Evolutionary conservation across 768 basidiomycete species (phyloP).

Genomic region (Russula dissimulans): DNA sequence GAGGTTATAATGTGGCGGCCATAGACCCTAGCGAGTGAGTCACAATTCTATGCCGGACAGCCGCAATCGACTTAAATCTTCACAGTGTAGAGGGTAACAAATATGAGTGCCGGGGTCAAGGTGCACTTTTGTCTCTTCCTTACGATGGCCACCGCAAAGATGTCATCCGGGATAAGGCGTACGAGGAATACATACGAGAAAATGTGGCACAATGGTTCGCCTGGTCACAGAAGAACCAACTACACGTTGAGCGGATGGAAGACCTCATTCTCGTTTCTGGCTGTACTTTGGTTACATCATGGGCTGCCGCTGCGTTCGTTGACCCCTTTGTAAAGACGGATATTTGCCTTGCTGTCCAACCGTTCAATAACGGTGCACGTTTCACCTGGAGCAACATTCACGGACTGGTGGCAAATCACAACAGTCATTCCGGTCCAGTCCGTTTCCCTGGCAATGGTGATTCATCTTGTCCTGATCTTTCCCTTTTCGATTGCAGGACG

Average conservation of each 20-base stretch:
- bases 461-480: background rate
- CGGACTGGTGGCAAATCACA: background rate
- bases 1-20: too few relatives aligned
- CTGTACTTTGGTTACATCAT: background rate
- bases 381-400: background rate
- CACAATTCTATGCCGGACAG: too few relatives aligned
- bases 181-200: too few relatives aligned
- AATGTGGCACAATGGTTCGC: too few relatives aligned
- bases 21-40: too few relatives aligned
- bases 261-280: conserved; percentile 10
- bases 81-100: too few relatives aligned
- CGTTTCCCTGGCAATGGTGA: background rate
- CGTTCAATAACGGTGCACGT: too few relatives aligned
- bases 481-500: background rate
- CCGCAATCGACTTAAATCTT: too few relatives aligned
- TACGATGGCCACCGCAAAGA: too few relatives aligned
- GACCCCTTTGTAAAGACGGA: background rate
- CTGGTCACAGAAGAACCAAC: background rate
- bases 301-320: background rate
- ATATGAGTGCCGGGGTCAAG: too few relatives aligned
- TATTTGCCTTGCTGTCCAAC: background rate
- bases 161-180: too few relatives aligned
- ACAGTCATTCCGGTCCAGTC: background rate
- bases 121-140: too few relatives aligned
- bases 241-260: conserved; percentile 3